Base-by-base conservation (phyloP, 2,329 filamentous ascomycete genomes). In the Byssochlamys sp. region DNA sequence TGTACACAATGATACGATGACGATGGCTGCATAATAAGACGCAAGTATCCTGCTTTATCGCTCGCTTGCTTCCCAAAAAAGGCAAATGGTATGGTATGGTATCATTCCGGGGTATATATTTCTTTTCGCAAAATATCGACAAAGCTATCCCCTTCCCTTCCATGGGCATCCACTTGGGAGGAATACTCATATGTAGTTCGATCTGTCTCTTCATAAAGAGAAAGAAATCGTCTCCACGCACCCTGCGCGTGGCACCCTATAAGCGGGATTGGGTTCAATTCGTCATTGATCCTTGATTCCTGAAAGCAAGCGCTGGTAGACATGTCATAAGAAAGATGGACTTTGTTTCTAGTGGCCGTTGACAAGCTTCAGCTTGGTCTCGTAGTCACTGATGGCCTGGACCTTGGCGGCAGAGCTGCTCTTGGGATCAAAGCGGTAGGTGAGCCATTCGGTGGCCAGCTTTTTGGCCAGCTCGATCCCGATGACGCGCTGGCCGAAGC, bases 401-500 rank as follows among this genome's bases (percentile, higher is more conserved):
- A 80, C 80, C 71, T 84, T 86, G 2, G 82, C 81, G 26, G 84
- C 83, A 65, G 82, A 85, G 54, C 81, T 80, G 71, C 84, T 87
- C 59, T 74, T 75, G 50, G 80, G 77, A 72, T 95, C 90, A 74
- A 94, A 94, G 59, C 84, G 78, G 73, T 94, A 91, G n/a, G 84
- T 87, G 33, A 95, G 71, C 89, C 89, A 95, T 78, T 95, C 90
- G 70, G 80, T 85, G 0, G 85, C 89, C 65, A 95, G 71, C 66
- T 89, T 79, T 65, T 89, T 82, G 50, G 90, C 90, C 49, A 95
- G 74, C 76, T 95, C 90, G 53, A 94, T 71, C 0, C 90, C 90
- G 51, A 95, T 82, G 0, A 95, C 90, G 25, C 90, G 78, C 80
- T 95, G 87, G 0, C 90, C 90, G 79, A 95, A 86, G 71, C 90